phyloP scores from a whole-genome alignment of 352 stramenopile genomes.

The Aphanomyces astaci region DNA sequence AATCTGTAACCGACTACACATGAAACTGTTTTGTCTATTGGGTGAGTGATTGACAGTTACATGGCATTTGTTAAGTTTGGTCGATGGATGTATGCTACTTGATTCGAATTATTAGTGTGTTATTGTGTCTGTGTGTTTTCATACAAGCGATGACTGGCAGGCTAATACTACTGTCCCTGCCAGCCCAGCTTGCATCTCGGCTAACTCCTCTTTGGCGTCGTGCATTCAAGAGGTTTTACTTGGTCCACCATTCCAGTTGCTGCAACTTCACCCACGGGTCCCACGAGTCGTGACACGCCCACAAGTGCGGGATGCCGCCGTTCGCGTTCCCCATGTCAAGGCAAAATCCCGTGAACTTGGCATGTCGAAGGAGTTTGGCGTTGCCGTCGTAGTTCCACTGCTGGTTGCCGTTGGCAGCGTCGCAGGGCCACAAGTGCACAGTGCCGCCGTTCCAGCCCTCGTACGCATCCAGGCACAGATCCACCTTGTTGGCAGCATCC shows the following conservation, averaged over 20 bases:
- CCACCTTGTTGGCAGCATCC: not conserved
- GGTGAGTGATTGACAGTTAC: no score
- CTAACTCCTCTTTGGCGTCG: no score
- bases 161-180: no score
- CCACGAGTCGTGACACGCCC: conserved; percentile 7
- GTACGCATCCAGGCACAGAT: conserved; percentile 20
- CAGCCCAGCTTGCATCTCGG: no score
- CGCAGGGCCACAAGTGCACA: conserved; percentile 52
- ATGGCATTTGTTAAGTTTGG: no score
- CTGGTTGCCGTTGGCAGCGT: conserved; percentile 46
- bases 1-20: no score
- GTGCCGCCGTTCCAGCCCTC: conserved; percentile 42
- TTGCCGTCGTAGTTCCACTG: conserved; percentile 44
- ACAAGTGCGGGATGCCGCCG: conserved; percentile 14
- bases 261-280: not conserved
- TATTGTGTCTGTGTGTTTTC: no score
- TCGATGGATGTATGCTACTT: no score
- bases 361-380: conserved; percentile 39
- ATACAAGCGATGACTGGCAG: no score
- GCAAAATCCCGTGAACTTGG: conserved; percentile 29
- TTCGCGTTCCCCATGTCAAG: conserved; percentile 7
- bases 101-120: no score
- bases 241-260: not conserved
- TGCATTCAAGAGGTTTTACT: no score
- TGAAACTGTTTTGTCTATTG: no score